These are phyloP conservation scores for Phytopythium kandeliae DNA, from an alignment of 352 stramenopile species.

Conservation along the genomic window DNA sequence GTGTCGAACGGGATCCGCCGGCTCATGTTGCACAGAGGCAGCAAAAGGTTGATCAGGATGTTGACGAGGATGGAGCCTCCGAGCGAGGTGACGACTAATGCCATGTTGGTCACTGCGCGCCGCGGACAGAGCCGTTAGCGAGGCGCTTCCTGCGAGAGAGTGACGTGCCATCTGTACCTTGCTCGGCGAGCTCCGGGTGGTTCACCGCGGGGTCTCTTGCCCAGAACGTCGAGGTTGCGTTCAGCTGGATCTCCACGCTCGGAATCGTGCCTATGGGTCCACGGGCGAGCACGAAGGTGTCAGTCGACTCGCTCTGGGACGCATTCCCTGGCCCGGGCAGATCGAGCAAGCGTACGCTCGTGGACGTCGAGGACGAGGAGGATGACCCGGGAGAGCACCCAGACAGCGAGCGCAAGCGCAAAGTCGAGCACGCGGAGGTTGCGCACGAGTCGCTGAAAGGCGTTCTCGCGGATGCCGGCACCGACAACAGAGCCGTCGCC, in stretches of 20 bases:
- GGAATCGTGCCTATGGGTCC: conserved; percentile 38
- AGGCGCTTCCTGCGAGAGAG: not conserved
- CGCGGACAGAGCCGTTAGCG: not conserved
- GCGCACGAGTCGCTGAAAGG: conserved; percentile 14
- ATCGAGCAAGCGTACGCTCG: conserved; percentile 26
- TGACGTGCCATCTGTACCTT: conserved; percentile 13
- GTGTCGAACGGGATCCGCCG: conserved; percentile 58
- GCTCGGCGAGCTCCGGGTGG: conserved; percentile 45
- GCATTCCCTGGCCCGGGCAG: no score
- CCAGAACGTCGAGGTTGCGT: conserved; percentile 35
- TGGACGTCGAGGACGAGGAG: conserved; percentile 29
- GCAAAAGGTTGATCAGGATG: conserved; percentile 46
- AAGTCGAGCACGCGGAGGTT: conserved; percentile 27
- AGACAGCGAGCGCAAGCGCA: conserved; percentile 25
- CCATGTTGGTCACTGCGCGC: conserved; percentile 43
- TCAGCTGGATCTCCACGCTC: conserved; percentile 43
- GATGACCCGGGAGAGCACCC: conserved; percentile 27
- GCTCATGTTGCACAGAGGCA: conserved; percentile 38
- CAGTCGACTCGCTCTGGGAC: no score
- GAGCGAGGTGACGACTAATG: conserved; percentile 33
- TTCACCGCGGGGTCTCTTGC: conserved; percentile 53
- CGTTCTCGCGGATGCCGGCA: not conserved
- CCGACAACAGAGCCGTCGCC: not conserved
- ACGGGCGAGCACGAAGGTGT: not conserved
- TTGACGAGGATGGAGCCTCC: conserved; percentile 37